Percentiles rank a stretch among this genome's conserved stretches.
These are phyloP conservation scores for Rhizopogon vesiculosus DNA, from an alignment of 768 basidiomycete species.

Conservation along the genomic window DNA sequence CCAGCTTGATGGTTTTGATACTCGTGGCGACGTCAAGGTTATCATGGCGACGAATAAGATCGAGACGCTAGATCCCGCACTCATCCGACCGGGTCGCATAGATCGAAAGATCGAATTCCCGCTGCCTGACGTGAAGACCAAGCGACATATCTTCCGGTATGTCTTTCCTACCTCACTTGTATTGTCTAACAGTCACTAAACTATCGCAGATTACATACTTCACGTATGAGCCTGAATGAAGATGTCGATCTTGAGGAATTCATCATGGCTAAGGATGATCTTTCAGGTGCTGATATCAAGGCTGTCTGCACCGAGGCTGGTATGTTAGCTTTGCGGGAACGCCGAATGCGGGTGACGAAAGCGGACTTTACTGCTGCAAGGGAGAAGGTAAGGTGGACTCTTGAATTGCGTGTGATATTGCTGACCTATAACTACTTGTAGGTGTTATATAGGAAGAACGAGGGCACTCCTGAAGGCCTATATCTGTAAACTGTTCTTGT, in stretches of 20 bases:
- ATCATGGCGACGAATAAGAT: slow-evolving; percentile 99
- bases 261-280: slow-evolving; percentile 91
- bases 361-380: slow-evolving; percentile 85
- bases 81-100: slow-evolving; percentile 97
- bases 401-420: slow-evolving; percentile 1
- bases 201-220: slow-evolving; percentile 71
- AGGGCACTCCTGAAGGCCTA: slow-evolving; percentile 88
- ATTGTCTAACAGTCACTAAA: slow-evolving; percentile 4
- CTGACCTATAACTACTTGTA: slow-evolving; percentile 22
- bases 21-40: slow-evolving; percentile 98
- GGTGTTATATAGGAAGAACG: slow-evolving; percentile 95
- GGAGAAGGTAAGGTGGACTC: slow-evolving; percentile 68
- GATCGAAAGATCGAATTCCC: slow-evolving; percentile 99
- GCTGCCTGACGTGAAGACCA: slow-evolving; percentile 96
- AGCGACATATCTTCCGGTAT: slow-evolving; percentile 95
- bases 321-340: slow-evolving; percentile 86
- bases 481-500: slow-evolving; percentile 50
- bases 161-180: slow-evolving; percentile 9
- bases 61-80: slow-evolving; percentile 93
- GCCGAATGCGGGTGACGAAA: slow-evolving; percentile 92
- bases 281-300: slow-evolving; percentile 98
- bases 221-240: slow-evolving; percentile 83
- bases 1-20: slow-evolving; percentile 99
- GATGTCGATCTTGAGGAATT: slow-evolving; percentile 97
- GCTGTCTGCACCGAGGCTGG: slow-evolving; percentile 99